phyloP scores from a whole-genome alignment of 2,329 filamentous ascomycete genomes.

The Madurella mycetomatis region DNA sequence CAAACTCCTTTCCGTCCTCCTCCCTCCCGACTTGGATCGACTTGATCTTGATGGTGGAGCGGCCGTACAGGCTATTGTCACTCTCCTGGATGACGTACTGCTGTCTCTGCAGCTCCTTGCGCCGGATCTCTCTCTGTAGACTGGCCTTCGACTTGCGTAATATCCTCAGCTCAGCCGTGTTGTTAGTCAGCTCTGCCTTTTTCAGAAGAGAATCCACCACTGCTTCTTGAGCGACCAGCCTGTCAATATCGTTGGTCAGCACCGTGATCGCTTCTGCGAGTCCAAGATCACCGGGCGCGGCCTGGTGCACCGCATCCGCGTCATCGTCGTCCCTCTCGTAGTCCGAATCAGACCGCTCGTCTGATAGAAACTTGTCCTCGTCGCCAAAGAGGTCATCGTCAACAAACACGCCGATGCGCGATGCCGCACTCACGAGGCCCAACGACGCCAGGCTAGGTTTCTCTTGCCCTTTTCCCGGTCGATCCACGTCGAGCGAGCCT shows the following conservation, averaged over 20 bases:
- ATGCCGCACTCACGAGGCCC: constrained; percentile 81
- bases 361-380: constrained; percentile 77
- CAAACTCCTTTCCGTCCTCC: constrained; percentile 88
- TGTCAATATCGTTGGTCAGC: constrained; percentile 86
- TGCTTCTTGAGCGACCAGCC: constrained; percentile 78
- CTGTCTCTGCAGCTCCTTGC: constrained; percentile 92
- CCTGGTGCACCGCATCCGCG: constrained; percentile 84
- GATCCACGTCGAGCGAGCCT: constrained; percentile 34
- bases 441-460: constrained; percentile 89
- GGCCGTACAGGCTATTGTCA: constrained; percentile 92
- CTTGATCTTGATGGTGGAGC: constrained; percentile 84
- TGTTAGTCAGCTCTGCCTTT: constrained; percentile 96
- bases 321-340: constrained; percentile 56
- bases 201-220: constrained; percentile 87
- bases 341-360: constrained; percentile 74
- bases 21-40: constrained; percentile 89
- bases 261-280: constrained; percentile 87
- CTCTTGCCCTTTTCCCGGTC: constrained; percentile 45
- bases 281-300: constrained; percentile 88
- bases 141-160: constrained; percentile 91
- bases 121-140: constrained; percentile 82
- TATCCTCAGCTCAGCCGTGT: constrained; percentile 87
- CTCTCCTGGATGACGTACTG: constrained; percentile 98
- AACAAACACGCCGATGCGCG: constrained; percentile 85
- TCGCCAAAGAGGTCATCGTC: constrained; percentile 92